Base-by-base conservation (phyloP, 73 alveolate species). In the Paramecium sexaurelia region DNA sequence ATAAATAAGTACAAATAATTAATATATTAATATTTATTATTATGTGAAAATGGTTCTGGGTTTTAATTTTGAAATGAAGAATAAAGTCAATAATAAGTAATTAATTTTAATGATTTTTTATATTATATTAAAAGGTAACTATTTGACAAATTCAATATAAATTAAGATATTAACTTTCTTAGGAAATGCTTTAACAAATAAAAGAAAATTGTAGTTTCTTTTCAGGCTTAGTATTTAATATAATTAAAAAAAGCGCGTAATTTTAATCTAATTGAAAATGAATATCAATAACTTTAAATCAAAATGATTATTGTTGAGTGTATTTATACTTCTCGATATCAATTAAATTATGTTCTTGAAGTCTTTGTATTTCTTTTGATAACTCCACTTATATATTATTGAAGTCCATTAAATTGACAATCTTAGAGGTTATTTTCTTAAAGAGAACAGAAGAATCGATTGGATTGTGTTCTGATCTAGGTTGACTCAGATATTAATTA, bases 181-280 rank as follows among this genome's bases (percentile, higher is more conserved):
- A 5, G 67, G 7, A 47, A 17, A 47, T 11, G 3, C 2, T 15
- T 27, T 26, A 69, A 47, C 57, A 78, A 43, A 24, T 78, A 45
- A 55, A 78, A 17, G 90, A 78, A 26, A 78, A 78, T 22, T 75
- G 75, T 78, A 20, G 90, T 22, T 78, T 75, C 1, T 41, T 73
- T 20, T 78, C 90, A 9, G 90, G 75, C 1, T 37, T 15, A 19
- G n/a, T 78, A 5, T 78, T 40, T 78, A 75, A 78, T 20, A 24
- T 78, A 24, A 43, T 78, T 61, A 29, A 61, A 7, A 61, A 61
- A 27, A 26, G 47, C 26, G 5, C 17, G 1, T 51, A 29, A 51
- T 51, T 51, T 19, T 10, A 17, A 51, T 51, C 17, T 51, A 51
- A 51, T 51, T 51, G 67, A 51, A 51, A n/a, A 51, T 51, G 67